Conservation (phyloP, 495 filamentous ascomycete genomes). For the Penicillium bovifimosum region DNA sequence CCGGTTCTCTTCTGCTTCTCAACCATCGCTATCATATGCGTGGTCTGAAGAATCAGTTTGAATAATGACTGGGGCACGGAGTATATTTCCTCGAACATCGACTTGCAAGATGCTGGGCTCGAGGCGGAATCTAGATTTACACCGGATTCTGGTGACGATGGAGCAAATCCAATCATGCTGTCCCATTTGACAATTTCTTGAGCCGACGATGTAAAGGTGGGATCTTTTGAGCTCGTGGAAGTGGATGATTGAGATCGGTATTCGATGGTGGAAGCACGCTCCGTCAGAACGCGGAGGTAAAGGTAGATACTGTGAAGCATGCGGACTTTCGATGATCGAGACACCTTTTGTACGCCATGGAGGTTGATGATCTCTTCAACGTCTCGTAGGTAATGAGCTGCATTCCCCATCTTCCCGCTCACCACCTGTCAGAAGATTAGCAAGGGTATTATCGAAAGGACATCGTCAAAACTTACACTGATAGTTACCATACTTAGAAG, state of each 20-base stretch:
- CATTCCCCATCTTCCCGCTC: not conserved
- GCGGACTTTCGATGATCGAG: slow-evolving; percentile 12
- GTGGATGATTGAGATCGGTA: not conserved
- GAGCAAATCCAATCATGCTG: not conserved
- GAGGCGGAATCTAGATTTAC: not conserved
- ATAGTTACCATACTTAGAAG: not conserved
- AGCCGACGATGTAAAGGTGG: not conserved
- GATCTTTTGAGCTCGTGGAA: not conserved
- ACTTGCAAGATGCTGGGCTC: not conserved
- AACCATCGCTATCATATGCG: not conserved
- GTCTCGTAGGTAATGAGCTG: not conserved
- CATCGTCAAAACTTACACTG: not conserved
- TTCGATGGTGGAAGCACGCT: not conserved
- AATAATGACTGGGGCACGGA: not conserved
- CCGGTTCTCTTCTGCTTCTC: not conserved
- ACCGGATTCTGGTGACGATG: not conserved
- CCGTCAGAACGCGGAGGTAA: slow-evolving; percentile 13
- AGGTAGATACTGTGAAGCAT: slow-evolving; percentile 18
- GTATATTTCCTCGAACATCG: not conserved
- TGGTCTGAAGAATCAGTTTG: not conserved
- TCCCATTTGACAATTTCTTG: not conserved
- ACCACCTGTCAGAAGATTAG: not conserved
- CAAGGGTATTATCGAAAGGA: too few relatives aligned
- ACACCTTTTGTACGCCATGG: not conserved
- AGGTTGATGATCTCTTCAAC: not conserved